These are phyloP conservation scores for Ogataea hybrid DNA, from an alignment of 1,139 yeast genomes.

Conservation along the genomic window DNA sequence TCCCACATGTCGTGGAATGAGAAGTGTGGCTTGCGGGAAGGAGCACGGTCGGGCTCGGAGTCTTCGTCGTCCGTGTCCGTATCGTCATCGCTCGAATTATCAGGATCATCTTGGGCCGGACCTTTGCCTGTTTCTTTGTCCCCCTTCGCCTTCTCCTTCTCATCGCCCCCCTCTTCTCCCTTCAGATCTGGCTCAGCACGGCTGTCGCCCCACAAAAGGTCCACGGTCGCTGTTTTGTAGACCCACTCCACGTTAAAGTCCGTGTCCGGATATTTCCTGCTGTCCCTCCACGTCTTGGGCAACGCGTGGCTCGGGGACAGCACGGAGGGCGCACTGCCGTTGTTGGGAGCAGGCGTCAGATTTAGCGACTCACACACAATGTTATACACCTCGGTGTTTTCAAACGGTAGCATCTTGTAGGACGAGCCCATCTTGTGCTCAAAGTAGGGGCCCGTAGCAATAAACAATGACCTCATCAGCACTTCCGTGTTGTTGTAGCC, in stretches of 20 bases:
- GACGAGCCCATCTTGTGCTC: constrained; percentile 33
- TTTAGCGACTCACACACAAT: constrained; percentile 68
- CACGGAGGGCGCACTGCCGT: constrained; percentile 44
- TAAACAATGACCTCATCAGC: constrained; percentile 78
- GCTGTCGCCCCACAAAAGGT: constrained; percentile 39
- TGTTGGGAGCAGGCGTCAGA: constrained; percentile 55
- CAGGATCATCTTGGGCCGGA: constrained; percentile 4
- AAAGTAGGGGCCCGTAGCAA: constrained; percentile 83
- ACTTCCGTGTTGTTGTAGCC: constrained; percentile 79
- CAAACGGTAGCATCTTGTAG: constrained; percentile 57
- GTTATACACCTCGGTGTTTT: constrained; percentile 71
- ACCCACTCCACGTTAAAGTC: constrained; percentile 48
- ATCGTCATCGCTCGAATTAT: constrained; percentile 14
- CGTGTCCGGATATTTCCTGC: constrained; percentile 54
- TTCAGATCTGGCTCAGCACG: constrained; percentile 18
- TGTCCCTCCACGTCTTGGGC: constrained; percentile 55
- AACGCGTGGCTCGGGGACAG: constrained; percentile 36
- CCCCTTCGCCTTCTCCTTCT: constrained; percentile 10
- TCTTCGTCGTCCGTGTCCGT: constrained; percentile 18
- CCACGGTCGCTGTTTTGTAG: constrained; percentile 51
- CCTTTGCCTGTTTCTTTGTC: constrained; percentile 17
- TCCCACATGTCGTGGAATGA: constrained; percentile 32
- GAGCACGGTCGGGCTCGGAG: constrained; percentile 7
- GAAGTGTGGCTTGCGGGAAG: not conserved
- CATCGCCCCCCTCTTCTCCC: constrained; percentile 18